Percentiles rank a stretch among this genome's conserved stretches.
phyloP scores from a whole-genome alignment of 1,284 basidiomycete genomes.

The Meripilus lineatus region DNA sequence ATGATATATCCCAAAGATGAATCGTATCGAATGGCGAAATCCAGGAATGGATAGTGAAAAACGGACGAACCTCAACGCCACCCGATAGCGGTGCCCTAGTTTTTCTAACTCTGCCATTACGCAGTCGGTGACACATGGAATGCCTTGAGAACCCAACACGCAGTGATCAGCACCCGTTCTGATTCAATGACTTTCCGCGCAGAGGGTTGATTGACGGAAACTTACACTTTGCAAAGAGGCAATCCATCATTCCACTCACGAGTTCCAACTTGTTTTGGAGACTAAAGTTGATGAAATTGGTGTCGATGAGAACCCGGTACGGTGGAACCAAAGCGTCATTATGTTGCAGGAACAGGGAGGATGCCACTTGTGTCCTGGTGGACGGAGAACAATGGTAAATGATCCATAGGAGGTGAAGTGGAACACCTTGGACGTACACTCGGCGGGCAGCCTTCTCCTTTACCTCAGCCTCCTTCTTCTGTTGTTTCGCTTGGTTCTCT shows the following conservation, averaged over 20 bases:
- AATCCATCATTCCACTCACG: constrained; percentile 99
- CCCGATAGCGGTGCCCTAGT: constrained; percentile 91
- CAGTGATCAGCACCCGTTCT: constrained; percentile 8
- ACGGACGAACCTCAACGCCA: constrained; percentile 76
- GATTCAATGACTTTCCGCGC: not conserved
- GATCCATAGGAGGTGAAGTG: not conserved
- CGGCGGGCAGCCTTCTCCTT: constrained; percentile 69
- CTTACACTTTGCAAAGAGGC: constrained; percentile 97
- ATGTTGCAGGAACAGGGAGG: constrained; percentile 93
- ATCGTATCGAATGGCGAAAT: not conserved
- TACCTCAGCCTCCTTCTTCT: constrained; percentile 71
- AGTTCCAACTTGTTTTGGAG: constrained; percentile 98
- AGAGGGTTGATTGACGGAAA: constrained; percentile 14
- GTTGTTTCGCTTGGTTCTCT: constrained; percentile 77
- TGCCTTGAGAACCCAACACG: constrained; percentile 49
- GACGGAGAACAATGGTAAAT: constrained; percentile 15
- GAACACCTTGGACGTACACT: constrained; percentile 45
- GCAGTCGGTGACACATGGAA: constrained; percentile 98
- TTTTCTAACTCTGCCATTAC: constrained; percentile 98
- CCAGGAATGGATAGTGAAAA: constrained; percentile 1
- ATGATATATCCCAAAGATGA: constrained; percentile 7
- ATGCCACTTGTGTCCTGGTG: constrained; percentile 74
- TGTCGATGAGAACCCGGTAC: constrained; percentile 96
- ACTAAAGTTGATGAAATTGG: constrained; percentile 99
- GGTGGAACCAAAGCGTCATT: constrained; percentile 96